Base-by-base conservation (phyloP, 2,329 filamentous ascomycete genomes). In the Microdochium bolleyi region DNA sequence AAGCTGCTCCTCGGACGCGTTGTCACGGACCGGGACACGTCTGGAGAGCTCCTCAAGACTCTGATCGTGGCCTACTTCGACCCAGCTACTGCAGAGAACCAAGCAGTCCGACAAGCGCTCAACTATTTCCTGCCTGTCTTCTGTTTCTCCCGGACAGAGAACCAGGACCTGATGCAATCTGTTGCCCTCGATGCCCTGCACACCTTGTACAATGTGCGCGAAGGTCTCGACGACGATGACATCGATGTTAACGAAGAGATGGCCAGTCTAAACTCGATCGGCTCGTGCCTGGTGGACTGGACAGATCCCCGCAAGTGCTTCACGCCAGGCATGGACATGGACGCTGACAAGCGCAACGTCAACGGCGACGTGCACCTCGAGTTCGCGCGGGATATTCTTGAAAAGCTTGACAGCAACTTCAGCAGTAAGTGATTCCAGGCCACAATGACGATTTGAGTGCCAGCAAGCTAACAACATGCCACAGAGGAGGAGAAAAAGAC, bases 51-150 rank as follows among this genome's bases (percentile, higher is more conserved):
- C n/a, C 80, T 97, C 51, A 90, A 88, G 69, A 87, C 87, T 1
- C 82, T 96, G 3, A 84, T 95, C 1, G 75, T 95, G 3, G 83
- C 88, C 9, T 97, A 95, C 72, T 97, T 97, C 68, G 87, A 95
- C 62, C 91, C 92, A 0, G 83, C 88, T 3, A 94, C 88, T 3
- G 79, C 82, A 1, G 77, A 80, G 25, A 96, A 96, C 64, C 87
- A 92, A 59, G 84, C 84, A 9, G 84, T 96, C 7, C 79, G 91
- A 22, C 92, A 97, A 68, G 87, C 89, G 0, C 76, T 97, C 52
- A 90, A 89, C 58, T 97, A 97, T 69, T 96, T 96, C 77, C 74
- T 97, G 34, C 92, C 92, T 0, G 92, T 96, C 0, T 97, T 95
- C 73, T 94, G 89, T 68, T 95, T 92, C 69, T 92, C 88, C 8